Evolutionary conservation across 805 yeast species (phyloP), one percentile per base, ranked within the genome.

Genomic region (Nakazawaea holstii): DNA sequence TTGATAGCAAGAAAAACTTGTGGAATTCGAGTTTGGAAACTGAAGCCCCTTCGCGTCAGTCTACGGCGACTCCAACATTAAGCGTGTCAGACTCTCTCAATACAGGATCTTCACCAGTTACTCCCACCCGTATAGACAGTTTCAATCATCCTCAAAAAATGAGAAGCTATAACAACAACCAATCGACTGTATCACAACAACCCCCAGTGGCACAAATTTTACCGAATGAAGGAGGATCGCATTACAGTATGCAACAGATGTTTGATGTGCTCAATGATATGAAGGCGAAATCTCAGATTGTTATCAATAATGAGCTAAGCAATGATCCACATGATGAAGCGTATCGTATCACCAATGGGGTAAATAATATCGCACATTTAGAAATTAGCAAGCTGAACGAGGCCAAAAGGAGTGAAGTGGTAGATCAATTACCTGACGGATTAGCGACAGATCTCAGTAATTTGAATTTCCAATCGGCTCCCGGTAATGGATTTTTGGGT

Each of bases 211-310:
- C 43, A 17, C 36, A 46, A 10, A 39, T 71, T 38, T 72, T 71
- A 4, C 57, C 64, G 11, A 75, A 72, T 52, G 61, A 61, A 26
- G 69, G 65, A 13, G 70, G 80, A 31, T 64, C 64, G 49, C 62
- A 64, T 27, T 80, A 81, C 55, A 56, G 77, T 6, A 65, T 79
- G 60, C 70, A 72, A 28, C 80, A 81, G 53, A 71, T 82, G 53
- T 69, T 81, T 50, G 65, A 71, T 20, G 72, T 80, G 10, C 81
- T 82, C 75, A 60, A 68, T 33, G 63, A 66, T 17, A 64, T 70
- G 62, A 58, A 66, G 31, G 55, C 58, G 7, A 54, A 59, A 30
- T 60, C 65, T 38, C 58, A 60, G 31, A 59, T 66, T 35, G 50
- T 50, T 27, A 55, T 35, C 15, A 28, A 33, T 13, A 39, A 26